Conservation (phyloP, 2,329 filamentous ascomycete genomes). For the Rutstroemia sp. region DNA sequence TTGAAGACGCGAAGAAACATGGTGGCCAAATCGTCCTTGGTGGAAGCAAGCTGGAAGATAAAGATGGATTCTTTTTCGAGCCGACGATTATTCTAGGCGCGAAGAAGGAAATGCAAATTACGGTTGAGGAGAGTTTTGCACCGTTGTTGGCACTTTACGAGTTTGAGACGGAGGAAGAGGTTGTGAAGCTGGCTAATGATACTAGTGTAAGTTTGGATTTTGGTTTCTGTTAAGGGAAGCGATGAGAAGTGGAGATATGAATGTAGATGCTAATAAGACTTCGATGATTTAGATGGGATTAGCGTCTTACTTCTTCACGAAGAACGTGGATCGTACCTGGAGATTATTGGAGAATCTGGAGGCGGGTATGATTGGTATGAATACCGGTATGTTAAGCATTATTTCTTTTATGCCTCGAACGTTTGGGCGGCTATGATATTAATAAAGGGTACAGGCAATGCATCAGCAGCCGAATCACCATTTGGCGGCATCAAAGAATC, state of each 20-base stretch:
- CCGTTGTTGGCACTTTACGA: slow-evolving; percentile 56
- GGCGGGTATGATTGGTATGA: slow-evolving; percentile 63
- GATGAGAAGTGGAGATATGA: background rate
- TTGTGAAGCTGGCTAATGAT: slow-evolving; percentile 50
- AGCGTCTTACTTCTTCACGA: slow-evolving; percentile 62
- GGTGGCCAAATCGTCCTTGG: slow-evolving; percentile 60
- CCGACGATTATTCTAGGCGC: slow-evolving; percentile 57
- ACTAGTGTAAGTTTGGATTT: slow-evolving; percentile 32
- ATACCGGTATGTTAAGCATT: slow-evolving; percentile 38
- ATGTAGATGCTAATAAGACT: slow-evolving; percentile 3
- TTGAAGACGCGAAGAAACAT: slow-evolving; percentile 54
- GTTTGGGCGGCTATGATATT: background rate
- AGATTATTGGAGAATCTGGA: slow-evolving; percentile 59
- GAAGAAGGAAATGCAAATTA: slow-evolving; percentile 49
- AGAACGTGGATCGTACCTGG: slow-evolving; percentile 59
- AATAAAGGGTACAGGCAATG: slow-evolving; percentile 39
- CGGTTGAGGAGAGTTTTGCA: slow-evolving; percentile 57
- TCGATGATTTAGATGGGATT: slow-evolving; percentile 43
- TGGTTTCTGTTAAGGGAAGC: background rate
- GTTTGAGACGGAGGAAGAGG: slow-evolving; percentile 61
- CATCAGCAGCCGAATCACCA: slow-evolving; percentile 58
- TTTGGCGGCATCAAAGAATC: slow-evolving; percentile 63
- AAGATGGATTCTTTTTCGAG: slow-evolving; percentile 60
- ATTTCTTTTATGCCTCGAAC: background rate
- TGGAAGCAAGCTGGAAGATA: slow-evolving; percentile 42